Evolutionary conservation across 371 early-diverging fungal species (phyloP).

Genomic region (Lichtheimia hyalospora): DNA sequence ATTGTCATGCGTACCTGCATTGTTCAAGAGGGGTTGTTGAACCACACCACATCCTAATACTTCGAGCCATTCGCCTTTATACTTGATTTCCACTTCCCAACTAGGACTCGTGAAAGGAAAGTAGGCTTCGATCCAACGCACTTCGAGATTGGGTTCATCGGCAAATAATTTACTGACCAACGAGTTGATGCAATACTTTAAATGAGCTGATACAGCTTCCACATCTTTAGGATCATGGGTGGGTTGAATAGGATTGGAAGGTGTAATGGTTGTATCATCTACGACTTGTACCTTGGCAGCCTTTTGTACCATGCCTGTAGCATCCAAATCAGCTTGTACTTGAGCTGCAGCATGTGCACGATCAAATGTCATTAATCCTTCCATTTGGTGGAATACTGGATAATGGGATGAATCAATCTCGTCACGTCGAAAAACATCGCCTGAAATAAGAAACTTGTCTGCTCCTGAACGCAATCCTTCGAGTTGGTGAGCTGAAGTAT

Average conservation of each 20-base stretch:
- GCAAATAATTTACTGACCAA: slow-evolving; percentile 76
- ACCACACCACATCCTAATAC: slow-evolving; percentile 94
- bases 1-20: slow-evolving; percentile 50
- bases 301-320: slow-evolving; percentile 10
- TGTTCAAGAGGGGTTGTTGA: slow-evolving; percentile 78
- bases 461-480: slow-evolving; percentile 60
- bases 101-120: slow-evolving; percentile 97
- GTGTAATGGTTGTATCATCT: slow-evolving; percentile 57
- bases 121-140: slow-evolving; percentile 95
- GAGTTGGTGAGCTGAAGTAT: slow-evolving; percentile 94
- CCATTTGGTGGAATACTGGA: slow-evolving; percentile 98
- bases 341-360: slow-evolving; percentile 14
- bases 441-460: slow-evolving; percentile 78
- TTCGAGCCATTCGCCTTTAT: slow-evolving; percentile 95
- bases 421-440: slow-evolving; percentile 97
- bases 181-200: slow-evolving; percentile 79
- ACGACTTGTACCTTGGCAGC: slow-evolving; percentile 55
- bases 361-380: slow-evolving; percentile 76
- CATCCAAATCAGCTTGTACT: slow-evolving; percentile 22
- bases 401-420: slow-evolving; percentile 96
- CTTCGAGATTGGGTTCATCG: slow-evolving; percentile 65
- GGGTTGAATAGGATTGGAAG: slow-evolving; percentile 59
- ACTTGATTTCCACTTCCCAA: slow-evolving; percentile 95
- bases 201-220: slow-evolving; percentile 60
- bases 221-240: slow-evolving; percentile 55